Evolutionary conservation across 2,329 filamentous ascomycete species (phyloP).

Genomic region (Fusarium floridanum): DNA sequence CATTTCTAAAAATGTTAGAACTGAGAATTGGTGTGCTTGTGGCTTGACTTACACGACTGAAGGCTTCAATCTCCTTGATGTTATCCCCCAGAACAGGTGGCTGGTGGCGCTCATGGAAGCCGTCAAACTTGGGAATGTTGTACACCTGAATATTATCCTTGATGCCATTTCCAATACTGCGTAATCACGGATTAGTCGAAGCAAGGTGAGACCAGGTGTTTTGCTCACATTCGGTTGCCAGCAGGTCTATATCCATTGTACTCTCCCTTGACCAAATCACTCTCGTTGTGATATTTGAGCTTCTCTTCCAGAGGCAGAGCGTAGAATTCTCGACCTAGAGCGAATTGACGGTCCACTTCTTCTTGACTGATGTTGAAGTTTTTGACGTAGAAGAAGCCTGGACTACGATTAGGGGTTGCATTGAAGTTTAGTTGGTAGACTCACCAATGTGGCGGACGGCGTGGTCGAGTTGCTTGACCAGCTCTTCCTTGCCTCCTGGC

Average conservation of each 20-base stretch:
- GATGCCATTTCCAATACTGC: constrained; percentile 47
- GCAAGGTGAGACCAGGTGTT: background rate
- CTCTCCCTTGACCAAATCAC: constrained; percentile 58
- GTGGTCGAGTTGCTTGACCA: background rate
- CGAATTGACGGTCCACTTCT: constrained; percentile 69
- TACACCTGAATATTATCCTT: constrained; percentile 53
- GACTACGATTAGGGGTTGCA: background rate
- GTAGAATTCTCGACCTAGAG: constrained; percentile 66
- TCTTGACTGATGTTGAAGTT: constrained; percentile 72
- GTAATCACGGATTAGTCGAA: background rate
- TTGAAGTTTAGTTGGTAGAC: background rate
- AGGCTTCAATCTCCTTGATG: background rate
- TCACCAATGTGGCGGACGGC: background rate
- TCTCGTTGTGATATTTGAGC: constrained; percentile 62
- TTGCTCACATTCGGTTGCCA: constrained; percentile 46
- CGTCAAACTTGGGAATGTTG: constrained; percentile 46
- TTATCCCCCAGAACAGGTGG: background rate
- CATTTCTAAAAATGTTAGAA: background rate
- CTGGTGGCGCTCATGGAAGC: background rate
- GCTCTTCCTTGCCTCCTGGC: constrained; percentile 7
- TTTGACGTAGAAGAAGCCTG: constrained; percentile 69
- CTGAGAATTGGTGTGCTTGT: accelerated
- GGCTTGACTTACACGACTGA: background rate
- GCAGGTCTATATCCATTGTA: constrained; percentile 68
- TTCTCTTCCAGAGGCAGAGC: constrained; percentile 69